Base-by-base conservation (phyloP, 352 stramenopile genomes). In the Globisporangium ultimum region DNA sequence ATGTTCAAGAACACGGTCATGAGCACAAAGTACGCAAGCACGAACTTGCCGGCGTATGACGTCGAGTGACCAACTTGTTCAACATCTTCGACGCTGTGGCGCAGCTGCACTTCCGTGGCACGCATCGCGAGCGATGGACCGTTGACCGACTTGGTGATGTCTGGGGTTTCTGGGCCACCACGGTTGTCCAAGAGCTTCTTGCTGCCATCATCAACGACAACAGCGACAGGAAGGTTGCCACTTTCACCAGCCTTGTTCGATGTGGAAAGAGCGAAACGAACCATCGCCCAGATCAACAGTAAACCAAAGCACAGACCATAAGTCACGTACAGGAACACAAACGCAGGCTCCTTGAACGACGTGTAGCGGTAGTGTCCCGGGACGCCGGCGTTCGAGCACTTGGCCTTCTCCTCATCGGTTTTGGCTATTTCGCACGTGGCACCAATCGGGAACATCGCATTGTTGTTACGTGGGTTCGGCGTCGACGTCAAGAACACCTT, bases 381-480 rank as follows among this genome's bases (percentile, higher is more conserved):
- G 12, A 53, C 22, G 0, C 64, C 75, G 22, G 49, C 60, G 11
- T 60, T 57, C 8, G 48, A 49, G 55, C 78, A 88, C n/a, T 58
- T 48, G 13, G 54, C 64, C 47, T 74, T 62, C 0, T 64, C 57
- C 1, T 51, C 68, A 5, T 57, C 28, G 28, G 28, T 36, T 21
- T 71, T 64, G 6, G 83, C 69, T 0, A 34, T 20, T 2, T 5
- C 60, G 66, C 78, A 90, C 34, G 61, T 65, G 11, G 76, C 80
- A 9, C 75, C 78, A 55, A 85, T 66, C 4, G 80, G 80, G 60
- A 88, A 66, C 66, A 76, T 81, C 17, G 76, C 78, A 50, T 90
- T 90, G 72, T 87, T 90, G 67, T 90, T 90, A 54, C 68, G 66
- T 32, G 76, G 68, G 52, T 80, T 88, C 45, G 63, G 74, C 54